phyloP scores from a whole-genome alignment of 768 basidiomycete genomes.

The Coprinellus micaceus region DNA sequence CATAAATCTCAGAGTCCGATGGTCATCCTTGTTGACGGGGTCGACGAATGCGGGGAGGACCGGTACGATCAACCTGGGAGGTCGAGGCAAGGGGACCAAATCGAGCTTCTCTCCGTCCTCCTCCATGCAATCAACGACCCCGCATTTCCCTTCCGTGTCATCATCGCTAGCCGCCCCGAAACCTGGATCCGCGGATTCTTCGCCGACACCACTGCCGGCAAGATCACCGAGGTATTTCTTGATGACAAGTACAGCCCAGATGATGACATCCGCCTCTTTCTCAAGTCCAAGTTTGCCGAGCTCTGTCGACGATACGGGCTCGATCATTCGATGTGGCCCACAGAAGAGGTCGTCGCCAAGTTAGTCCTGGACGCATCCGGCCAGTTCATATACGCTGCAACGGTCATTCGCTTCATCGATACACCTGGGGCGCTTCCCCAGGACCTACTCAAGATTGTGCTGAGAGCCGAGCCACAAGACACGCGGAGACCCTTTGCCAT shows the following conservation, averaged over 20 bases:
- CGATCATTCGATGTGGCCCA: background rate
- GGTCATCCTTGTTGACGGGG: constrained; percentile 6
- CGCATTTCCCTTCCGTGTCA: background rate
- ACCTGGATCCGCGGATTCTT: background rate
- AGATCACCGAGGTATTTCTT: background rate
- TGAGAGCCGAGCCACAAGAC: background rate
- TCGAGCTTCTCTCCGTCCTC: background rate
- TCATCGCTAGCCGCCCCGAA: constrained; percentile 4
- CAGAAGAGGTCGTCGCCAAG: background rate
- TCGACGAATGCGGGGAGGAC: constrained; percentile 3
- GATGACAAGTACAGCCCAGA: background rate
- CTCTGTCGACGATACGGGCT: background rate
- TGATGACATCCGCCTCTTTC: background rate
- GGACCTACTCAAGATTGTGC: background rate
- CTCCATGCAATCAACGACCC: background rate
- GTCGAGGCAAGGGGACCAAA: background rate
- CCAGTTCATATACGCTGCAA: constrained; percentile 7
- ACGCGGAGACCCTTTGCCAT: background rate
- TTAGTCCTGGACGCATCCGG: background rate
- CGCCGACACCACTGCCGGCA: too few relatives aligned
- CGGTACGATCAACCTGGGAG: background rate
- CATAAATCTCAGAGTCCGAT: background rate
- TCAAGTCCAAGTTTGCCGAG: background rate
- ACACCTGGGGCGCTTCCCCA: background rate
- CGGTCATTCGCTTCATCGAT: background rate